These are phyloP conservation scores for Neohortaea acidophila DNA, from an alignment of 495 filamentous ascomycete species.

Conservation along the genomic window DNA sequence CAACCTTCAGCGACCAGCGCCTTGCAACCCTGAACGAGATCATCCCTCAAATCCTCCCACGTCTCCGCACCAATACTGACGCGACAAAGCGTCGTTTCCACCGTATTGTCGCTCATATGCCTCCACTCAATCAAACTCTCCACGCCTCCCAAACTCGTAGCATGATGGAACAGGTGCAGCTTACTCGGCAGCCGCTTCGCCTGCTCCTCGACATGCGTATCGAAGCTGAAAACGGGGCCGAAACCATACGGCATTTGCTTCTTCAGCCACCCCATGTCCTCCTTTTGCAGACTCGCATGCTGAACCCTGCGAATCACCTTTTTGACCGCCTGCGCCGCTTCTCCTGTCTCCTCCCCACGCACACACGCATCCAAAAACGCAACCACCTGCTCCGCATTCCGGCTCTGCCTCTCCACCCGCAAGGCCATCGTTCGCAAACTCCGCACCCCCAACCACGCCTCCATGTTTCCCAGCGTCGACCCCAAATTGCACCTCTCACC, in stretches of 20 bases:
- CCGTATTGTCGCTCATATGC: constrained; percentile 61
- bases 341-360: constrained; percentile 20
- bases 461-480: constrained; percentile 74
- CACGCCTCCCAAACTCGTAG: constrained; percentile 82
- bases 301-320: constrained; percentile 43
- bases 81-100: constrained; percentile 60
- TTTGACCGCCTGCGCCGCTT: constrained; percentile 31
- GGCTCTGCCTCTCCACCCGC: constrained; percentile 57
- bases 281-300: constrained; percentile 49
- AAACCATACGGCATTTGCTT: constrained; percentile 88
- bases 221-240: constrained; percentile 73
- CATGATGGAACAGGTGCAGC: constrained; percentile 77
- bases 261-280: constrained; percentile 51
- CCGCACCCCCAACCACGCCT: constrained; percentile 80
- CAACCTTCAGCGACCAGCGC: constrained; percentile 26
- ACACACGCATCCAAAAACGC: constrained; percentile 47
- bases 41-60: constrained; percentile 68
- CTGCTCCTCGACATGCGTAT: constrained; percentile 40
- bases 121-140: constrained; percentile 88
- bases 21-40: constrained; percentile 57
- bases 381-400: constrained; percentile 52
- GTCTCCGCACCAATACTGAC: constrained; percentile 77
- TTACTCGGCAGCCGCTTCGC: constrained; percentile 61
- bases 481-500: constrained; percentile 61
- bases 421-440: constrained; percentile 77